These are phyloP conservation scores for Solioccasus polychromus DNA, from an alignment of 768 basidiomycete genomes.

Conservation along the genomic window DNA sequence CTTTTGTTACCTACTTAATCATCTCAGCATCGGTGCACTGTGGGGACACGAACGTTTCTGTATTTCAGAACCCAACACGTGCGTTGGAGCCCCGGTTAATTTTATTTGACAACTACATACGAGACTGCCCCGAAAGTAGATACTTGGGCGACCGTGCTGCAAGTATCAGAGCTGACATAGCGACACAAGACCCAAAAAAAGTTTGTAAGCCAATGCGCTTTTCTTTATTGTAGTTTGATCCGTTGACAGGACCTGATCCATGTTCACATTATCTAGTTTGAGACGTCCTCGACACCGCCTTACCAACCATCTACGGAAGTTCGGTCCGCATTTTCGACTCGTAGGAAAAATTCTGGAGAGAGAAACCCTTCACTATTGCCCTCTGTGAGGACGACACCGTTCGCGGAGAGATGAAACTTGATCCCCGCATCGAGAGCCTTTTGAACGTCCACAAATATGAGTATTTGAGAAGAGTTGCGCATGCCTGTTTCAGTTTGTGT, in stretches of 20 bases:
- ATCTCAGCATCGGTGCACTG: not conserved
- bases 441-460: slow-evolving; percentile 78
- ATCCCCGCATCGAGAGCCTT: slow-evolving; percentile 68
- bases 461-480: slow-evolving; percentile 70
- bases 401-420: slow-evolving; percentile 74
- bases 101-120: not conserved
- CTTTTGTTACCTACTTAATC: no score
- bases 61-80: not conserved
- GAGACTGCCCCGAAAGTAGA: not conserved
- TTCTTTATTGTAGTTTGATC: no score
- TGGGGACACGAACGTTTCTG: not conserved
- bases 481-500: slow-evolving; percentile 55
- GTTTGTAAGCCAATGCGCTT: no score
- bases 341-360: slow-evolving; percentile 59
- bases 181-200: no score
- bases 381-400: slow-evolving; percentile 85
- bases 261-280: not conserved
- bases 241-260: no score
- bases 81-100: not conserved
- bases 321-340: slow-evolving; percentile 51
- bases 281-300: slow-evolving; percentile 1
- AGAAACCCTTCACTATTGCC: slow-evolving; percentile 69
- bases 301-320: slow-evolving; percentile 24
- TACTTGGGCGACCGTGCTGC: no score
- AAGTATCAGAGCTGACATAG: not conserved